Base-by-base conservation (phyloP, 768 basidiomycete species). In the Psilocybe sp. region DNA sequence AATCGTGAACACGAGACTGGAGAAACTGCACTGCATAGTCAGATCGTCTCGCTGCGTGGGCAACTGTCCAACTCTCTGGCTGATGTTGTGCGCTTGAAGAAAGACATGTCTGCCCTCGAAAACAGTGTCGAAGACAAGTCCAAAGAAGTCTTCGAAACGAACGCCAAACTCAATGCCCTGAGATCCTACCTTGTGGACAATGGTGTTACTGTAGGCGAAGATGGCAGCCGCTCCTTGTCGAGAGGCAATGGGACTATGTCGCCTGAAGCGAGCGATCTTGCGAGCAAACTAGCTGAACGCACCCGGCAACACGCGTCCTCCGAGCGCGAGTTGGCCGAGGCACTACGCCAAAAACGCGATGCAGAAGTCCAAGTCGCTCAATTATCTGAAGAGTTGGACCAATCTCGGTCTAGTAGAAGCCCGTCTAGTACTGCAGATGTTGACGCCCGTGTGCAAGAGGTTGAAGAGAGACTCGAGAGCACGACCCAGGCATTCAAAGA, bases 111-210 rank as follows among this genome's bases (percentile, higher is more conserved):
- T 1, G 76, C 78, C 16, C 84, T 81, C 59, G 92, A 97, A 47
- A 61, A 72, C 7, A 78, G 82, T 45, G 69, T 91, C 34, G 74
- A 68, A 36, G 85, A 88, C 46, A 82, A 81, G 59, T 58, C 75
- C 31, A 84, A 84, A 62, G 81, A 86, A 41, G 75, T 81, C 0
- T 73, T 85, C 0, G 89, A 93, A 51, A 72, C 84, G 1, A 82
- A 79, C 50, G 71, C 93, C 53, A 88, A 90, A 52, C 72, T 90
- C 56, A 80, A 76, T 19, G 86, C 91, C 74, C 73, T 98, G 50
- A 84, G 92, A 40, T 88, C 83, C 62, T 85, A 98, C 62, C 78
- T 98, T 41, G 82, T 85, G 16, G 97, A 98, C 61, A 85, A 89
- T 61, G 96, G 94, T 13, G 79, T 98, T 46, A 77, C 77, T 20